phyloP scores from a whole-genome alignment of 1,284 basidiomycete species.

The Somion occarium region DNA sequence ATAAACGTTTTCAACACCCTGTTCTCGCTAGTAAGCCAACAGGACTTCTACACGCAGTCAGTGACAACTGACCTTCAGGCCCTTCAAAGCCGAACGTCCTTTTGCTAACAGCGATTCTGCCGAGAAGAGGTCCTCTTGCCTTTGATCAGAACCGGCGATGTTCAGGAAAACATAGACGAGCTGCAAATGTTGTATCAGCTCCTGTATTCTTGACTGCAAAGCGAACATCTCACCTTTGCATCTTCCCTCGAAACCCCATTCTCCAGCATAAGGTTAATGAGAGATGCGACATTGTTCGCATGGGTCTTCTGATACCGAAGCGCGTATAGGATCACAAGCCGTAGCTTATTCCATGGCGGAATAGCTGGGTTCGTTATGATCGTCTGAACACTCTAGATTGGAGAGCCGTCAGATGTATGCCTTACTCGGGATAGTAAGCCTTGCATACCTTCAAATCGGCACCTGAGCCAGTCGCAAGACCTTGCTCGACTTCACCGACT shows the following conservation, averaged over 20 bases:
- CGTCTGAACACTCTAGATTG: conserved; percentile 77
- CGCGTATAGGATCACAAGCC: conserved; percentile 92
- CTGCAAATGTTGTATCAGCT: no score
- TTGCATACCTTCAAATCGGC: conserved; percentile 78
- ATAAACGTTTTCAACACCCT: conserved; percentile 99
- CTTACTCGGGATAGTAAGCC: background rate
- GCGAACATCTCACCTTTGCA: conserved; percentile 56
- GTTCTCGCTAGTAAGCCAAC: background rate
- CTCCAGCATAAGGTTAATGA: conserved; percentile 80
- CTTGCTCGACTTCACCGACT: conserved; percentile 95
- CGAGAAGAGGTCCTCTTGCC: conserved; percentile 97
- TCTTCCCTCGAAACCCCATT: conserved; percentile 84
- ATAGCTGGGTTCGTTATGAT: conserved; percentile 68
- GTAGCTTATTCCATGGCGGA: conserved; percentile 79
- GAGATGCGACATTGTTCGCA: conserved; percentile 75
- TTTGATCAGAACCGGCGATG: conserved; percentile 91
- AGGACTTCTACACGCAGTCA: background rate
- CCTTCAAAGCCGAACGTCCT: conserved; percentile 92
- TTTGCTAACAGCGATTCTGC: conserved; percentile 94
- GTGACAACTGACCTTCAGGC: conserved; percentile 71
- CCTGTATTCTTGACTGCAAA: no score
- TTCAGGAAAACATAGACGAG: conserved; percentile 94
- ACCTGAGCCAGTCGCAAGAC: conserved; percentile 88
- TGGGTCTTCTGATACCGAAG: conserved; percentile 94
- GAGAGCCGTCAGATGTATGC: background rate